phyloP scores from a whole-genome alignment of 306 rosid genomes.

The Glycyrrhiza uralensis region DNA sequence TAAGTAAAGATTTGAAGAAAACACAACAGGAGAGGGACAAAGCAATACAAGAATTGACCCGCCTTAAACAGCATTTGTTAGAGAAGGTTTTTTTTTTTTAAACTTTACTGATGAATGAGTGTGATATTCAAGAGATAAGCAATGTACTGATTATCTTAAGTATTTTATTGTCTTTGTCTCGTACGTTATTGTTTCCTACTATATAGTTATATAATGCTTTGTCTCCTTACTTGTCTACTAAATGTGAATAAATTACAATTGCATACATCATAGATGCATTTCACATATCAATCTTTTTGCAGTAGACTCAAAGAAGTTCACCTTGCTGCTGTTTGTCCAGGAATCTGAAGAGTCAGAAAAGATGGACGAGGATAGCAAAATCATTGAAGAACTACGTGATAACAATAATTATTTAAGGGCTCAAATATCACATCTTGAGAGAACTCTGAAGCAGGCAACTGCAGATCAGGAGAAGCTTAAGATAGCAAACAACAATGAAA shows the following conservation, averaged over 20 bases:
- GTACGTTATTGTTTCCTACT: background rate
- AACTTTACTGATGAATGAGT: background rate
- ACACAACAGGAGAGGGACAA: constrained; percentile 71
- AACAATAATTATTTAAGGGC: constrained; percentile 55
- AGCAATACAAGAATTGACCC: constrained; percentile 69
- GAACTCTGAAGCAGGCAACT: constrained; percentile 70
- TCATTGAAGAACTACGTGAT: constrained; percentile 77
- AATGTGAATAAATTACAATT: background rate
- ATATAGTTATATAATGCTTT: background rate
- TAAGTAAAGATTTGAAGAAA: constrained; percentile 67
- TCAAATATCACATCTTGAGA: constrained; percentile 70
- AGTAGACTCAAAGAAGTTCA: background rate
- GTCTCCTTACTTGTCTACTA: background rate
- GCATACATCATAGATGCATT: background rate
- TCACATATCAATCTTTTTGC: background rate
- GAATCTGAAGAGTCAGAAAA: constrained; percentile 95
- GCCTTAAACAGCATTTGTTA: constrained; percentile 95
- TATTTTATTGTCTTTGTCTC: background rate
- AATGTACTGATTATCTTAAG: background rate
- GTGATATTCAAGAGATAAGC: background rate
- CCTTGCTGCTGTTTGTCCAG: constrained; percentile 39
- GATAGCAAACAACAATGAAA: constrained; percentile 50
- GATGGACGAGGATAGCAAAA: constrained; percentile 93
- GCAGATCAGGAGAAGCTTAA: constrained; percentile 66
- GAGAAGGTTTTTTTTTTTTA: constrained; percentile 65